A percentile compares a stretch with the other conserved stretches of the same genome.
Evolutionary conservation across 164 flowering plant species (phyloP).

Genomic region (Protea cynaroides): DNA sequence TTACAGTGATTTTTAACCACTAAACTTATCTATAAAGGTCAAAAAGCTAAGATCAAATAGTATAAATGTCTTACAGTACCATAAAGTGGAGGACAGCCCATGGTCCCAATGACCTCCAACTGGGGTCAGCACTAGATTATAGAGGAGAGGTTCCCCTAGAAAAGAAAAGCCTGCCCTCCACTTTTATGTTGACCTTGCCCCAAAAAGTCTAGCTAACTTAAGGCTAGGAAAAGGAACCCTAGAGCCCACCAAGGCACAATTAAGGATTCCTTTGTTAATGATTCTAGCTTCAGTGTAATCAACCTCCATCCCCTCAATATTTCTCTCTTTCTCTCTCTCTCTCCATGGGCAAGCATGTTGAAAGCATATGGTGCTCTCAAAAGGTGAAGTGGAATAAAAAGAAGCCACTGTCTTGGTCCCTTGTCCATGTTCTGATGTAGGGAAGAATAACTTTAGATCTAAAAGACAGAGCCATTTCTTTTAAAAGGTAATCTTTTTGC

Average conservation of each 20-base stretch:
- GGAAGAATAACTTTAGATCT: conserved; percentile 37
- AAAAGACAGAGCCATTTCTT: conserved; percentile 28
- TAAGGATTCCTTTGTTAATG: background rate
- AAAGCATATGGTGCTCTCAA: conserved; percentile 23
- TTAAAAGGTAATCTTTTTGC: conserved; percentile 26
- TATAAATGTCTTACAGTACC: background rate
- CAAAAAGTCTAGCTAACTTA: conserved; percentile 7
- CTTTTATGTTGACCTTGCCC: background rate
- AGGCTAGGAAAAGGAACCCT: conserved; percentile 3
- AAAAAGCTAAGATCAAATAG: background rate
- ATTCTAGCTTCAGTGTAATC: background rate
- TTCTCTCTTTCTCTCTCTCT: background rate
- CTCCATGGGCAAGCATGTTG: conserved; percentile 1
- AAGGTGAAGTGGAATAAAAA: conserved; percentile 29
- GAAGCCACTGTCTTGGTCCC: conserved; percentile 33
- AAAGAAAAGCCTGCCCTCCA: conserved; percentile 2
- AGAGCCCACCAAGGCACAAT: background rate
- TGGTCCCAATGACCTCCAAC: background rate
- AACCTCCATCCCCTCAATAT: background rate
- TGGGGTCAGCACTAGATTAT: background rate
- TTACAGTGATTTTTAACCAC: too few species aligned
- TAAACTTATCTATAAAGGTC: background rate
- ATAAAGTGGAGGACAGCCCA: background rate
- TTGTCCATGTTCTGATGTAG: conserved; percentile 37
- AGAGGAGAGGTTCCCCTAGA: background rate